Evolutionary conservation across 106 monocot genomes (phyloP), one percentile per base, ranked within the genome.

Genomic region (Acorus gramineus): DNA sequence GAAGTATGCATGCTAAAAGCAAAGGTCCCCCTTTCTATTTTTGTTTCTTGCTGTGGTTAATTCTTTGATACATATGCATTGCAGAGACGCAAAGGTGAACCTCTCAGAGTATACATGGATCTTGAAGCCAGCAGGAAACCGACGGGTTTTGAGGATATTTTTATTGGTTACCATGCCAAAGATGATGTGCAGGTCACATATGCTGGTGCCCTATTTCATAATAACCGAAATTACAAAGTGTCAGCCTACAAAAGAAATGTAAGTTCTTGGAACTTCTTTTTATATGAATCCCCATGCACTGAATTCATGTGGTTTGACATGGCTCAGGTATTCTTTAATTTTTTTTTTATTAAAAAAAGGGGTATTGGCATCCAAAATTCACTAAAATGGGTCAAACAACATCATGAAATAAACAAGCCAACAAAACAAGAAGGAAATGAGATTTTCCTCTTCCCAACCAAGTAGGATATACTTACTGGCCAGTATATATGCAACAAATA

Each of bases 141-240:
- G 47, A 79, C 82, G 59, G 87, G 95, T 43, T 74, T 71, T 50
- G 95, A 95, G 61, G 95, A 95, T 58, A 87, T 87, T 48, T 95
- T 95, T 70, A 69, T 95, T 13, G 82, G 95, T 54, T 95, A 87
- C 68, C 90, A 95, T 75, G 90, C 82, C 46, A 69, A 66, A 56
- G 95, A 95, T 75, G 85, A 90, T 68, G 73, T 90, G 52, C 95
- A 87, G 65, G 68, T 64, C 52, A 90, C 95, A 68, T 95, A 95
- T 76, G 94, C 94, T 49, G 94, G 94, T 7, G 75, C 84, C 7
- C 54, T 80, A 44, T 90, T 84, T 66, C 94, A 86, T 65, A 84
- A 84, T 28, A 80, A 59, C 62, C 84, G 87, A 4, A 95, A 82
- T 57, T 95, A 90, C 64, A 54, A 74, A 59, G 50, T 95, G 52